Conservation (phyloP, 2,329 filamentous ascomycete genomes). For the Penicillium crustosum region DNA sequence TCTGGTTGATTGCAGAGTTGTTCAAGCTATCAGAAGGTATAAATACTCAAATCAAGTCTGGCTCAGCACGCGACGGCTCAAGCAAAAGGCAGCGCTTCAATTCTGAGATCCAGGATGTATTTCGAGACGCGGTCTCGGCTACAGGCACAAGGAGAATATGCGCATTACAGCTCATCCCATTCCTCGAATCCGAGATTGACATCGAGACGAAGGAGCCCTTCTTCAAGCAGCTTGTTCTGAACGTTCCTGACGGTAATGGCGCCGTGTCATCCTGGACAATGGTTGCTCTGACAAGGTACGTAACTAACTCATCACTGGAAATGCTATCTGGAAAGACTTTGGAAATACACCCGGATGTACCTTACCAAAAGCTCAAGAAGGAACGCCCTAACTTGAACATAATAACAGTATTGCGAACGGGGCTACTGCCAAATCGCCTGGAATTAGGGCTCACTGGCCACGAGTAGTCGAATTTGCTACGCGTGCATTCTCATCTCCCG, state of each 20-base stretch:
- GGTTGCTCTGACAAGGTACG: constrained; percentile 75
- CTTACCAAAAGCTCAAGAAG: neutral
- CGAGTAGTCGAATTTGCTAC: constrained; percentile 73
- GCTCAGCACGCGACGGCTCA: constrained; percentile 17
- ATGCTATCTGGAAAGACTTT: neutral
- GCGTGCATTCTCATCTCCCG: constrained; percentile 67
- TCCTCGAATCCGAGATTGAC: constrained; percentile 48
- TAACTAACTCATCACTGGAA: constrained; percentile 14
- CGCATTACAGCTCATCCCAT: constrained; percentile 57
- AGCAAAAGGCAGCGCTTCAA: constrained; percentile 40
- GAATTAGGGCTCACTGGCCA: constrained; percentile 60
- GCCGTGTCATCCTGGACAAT: constrained; percentile 76
- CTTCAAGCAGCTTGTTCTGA: constrained; percentile 58
- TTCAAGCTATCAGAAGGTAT: constrained; percentile 40
- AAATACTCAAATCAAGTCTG: constrained; percentile 10
- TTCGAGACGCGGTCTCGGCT: constrained; percentile 38
- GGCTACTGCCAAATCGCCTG: constrained; percentile 38
- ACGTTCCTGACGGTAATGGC: constrained; percentile 68
- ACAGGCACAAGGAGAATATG: constrained; percentile 45
- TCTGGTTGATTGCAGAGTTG: constrained; percentile 43
- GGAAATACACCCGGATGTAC: no score
- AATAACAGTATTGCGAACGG: constrained; percentile 35
- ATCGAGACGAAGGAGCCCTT: constrained; percentile 56
- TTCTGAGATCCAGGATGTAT: constrained; percentile 39
- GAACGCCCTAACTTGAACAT: neutral